Base-by-base conservation (phyloP, 345 rosid genomes). In the Rhodamnia rubescens region DNA sequence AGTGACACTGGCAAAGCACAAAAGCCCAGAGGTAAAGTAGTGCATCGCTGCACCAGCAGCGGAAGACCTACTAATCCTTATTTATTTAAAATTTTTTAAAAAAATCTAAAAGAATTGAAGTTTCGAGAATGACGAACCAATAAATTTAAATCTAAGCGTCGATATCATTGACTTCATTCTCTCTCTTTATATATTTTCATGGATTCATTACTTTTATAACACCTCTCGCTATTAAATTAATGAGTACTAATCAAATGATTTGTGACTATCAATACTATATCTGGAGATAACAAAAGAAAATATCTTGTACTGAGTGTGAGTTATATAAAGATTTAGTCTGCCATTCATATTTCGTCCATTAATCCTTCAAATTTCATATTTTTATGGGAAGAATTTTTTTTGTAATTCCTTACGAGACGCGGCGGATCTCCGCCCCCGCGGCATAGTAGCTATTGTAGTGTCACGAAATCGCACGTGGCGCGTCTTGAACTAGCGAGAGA, bases 211-310 rank as follows among this genome's bases (percentile, higher is more conserved):
- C 14, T 27, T 59, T 14, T 0, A 1, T 59, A 13, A 13, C 20
- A 59, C 32, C 20, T 11, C 4, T 6, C 13, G 1, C 1, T 2
- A 12, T 4, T n/a, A 12, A 13, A 58, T 58, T 11, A 5, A 58
- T 27, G 20, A 27, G n/a, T 59, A n/a, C 0, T 7, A 0, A 6
- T 59, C 32, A n/a, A 27, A 27, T 3, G 5, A 16, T 27, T 12
- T 0, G 4, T 9, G 1, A 5, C 21, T 1, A 0, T 15, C 20
- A 12, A 6, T 27, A 59, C 1, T n/a, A n/a, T n/a, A 13, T 59
- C 9, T 0, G 1, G 5, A 3, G 20, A 0, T 0, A 7, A 53
- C 21, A 5, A 16, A 53, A 16, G 7, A 53, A 53, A 53, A 53
- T 15, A 3, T 53, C 6, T 53, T 6, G 54, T 53, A 5, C 15